Conservation (phyloP, 1,284 basidiomycete genomes). For the Boletus hoseneyae region DNA sequence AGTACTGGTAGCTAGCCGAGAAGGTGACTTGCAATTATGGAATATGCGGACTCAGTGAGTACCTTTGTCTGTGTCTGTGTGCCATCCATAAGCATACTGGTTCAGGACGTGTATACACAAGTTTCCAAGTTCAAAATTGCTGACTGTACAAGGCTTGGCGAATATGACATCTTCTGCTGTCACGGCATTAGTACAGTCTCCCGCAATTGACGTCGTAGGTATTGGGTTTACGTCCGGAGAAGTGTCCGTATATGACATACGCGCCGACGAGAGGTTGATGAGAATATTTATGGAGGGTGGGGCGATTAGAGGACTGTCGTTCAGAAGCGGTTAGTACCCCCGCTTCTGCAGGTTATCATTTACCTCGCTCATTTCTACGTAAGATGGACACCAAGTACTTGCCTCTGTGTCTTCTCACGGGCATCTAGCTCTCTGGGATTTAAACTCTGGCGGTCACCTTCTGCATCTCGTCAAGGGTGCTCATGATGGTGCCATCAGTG, state of each 20-base stretch:
- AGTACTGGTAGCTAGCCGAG: conserved; percentile 78
- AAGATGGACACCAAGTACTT: conserved; percentile 84
- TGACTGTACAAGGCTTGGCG: conserved; percentile 42
- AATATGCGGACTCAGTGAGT: conserved; percentile 83
- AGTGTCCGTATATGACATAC: conserved; percentile 86
- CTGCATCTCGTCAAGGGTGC: conserved; percentile 83
- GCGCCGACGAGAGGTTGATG: conserved; percentile 86
- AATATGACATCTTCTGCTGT: conserved; percentile 55
- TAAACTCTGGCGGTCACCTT: conserved; percentile 77
- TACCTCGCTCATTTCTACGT: conserved; percentile 3
- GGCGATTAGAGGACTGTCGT: conserved; percentile 71
- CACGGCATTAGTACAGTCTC: conserved; percentile 84
- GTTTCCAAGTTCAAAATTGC: conserved; percentile 50
- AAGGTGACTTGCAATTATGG: conserved; percentile 91
- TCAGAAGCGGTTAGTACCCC: conserved; percentile 73
- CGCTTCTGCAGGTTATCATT: not conserved
- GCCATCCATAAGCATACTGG: conserved; percentile 1
- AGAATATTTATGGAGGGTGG: conserved; percentile 87
- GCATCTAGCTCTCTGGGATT: conserved; percentile 88
- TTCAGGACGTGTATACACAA: conserved; percentile 65
- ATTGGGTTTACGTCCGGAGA: conserved; percentile 88
- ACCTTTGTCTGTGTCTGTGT: not conserved
- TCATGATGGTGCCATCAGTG: conserved; percentile 79
- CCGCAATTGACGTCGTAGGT: conserved; percentile 94
- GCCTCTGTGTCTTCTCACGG: conserved; percentile 86